These are phyloP conservation scores for Ceratocystis colombiana DNA, from an alignment of 2,329 filamentous ascomycete genomes.

Conservation along the genomic window DNA sequence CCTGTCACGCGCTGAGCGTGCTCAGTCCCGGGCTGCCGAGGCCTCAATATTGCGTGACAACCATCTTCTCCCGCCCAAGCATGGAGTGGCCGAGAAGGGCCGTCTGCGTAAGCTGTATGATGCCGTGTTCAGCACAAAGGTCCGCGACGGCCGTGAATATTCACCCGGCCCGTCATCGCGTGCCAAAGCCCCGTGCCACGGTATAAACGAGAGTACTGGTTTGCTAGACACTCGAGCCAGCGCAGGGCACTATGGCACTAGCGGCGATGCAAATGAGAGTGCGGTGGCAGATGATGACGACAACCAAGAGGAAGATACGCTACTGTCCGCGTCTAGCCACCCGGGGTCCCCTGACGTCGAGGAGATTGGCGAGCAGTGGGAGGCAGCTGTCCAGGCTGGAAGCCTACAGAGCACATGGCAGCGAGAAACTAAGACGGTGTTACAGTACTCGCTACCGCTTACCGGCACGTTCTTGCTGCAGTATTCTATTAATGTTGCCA, in stretches of 20 bases:
- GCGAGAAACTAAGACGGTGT: slow-evolving; percentile 73
- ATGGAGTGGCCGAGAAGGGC: slow-evolving; percentile 28
- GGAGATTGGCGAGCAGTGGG: slow-evolving; percentile 64
- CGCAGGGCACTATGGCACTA: slow-evolving; percentile 14
- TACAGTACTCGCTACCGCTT: slow-evolving; percentile 59
- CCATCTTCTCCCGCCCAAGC: slow-evolving; percentile 53
- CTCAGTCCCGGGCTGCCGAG: slow-evolving; percentile 49
- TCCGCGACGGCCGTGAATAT: slow-evolving; percentile 24
- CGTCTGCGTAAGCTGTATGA: slow-evolving; percentile 37
- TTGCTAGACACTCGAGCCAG: not conserved
- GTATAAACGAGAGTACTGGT: slow-evolving; percentile 18
- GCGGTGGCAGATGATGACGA: slow-evolving; percentile 16
- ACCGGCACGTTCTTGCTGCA: slow-evolving; percentile 68
- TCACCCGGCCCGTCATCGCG: slow-evolving; percentile 20
- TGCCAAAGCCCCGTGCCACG: not conserved
- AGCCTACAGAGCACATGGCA: slow-evolving; percentile 85
- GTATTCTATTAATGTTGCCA: slow-evolving; percentile 74
- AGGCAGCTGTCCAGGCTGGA: slow-evolving; percentile 70
- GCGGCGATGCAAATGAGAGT: slow-evolving; percentile 29
- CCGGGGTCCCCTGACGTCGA: slow-evolving; percentile 39
- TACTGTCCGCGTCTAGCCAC: slow-evolving; percentile 31
- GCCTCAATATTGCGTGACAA: slow-evolving; percentile 54
- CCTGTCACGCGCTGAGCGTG: slow-evolving; percentile 46
- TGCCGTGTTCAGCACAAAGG: slow-evolving; percentile 47
- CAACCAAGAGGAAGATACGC: slow-evolving; percentile 30